These are phyloP conservation scores for Citrus hindsii DNA, from an alignment of 345 rosid species.

Conservation along the genomic window DNA sequence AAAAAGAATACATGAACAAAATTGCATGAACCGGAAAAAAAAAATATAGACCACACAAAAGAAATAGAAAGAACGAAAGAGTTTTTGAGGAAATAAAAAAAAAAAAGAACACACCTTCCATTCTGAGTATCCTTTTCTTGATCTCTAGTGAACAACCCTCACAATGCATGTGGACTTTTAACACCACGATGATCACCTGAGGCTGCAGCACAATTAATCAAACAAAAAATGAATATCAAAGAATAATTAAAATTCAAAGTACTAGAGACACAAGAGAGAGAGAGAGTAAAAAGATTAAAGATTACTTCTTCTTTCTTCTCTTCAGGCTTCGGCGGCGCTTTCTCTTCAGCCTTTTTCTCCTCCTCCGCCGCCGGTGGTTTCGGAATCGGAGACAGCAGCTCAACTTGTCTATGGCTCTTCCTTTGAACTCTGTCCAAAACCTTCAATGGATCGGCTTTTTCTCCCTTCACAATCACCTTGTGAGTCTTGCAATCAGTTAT, in stretches of 20 bases:
- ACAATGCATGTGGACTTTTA: slow-evolving; percentile 88
- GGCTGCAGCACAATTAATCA: slow-evolving; percentile 44
- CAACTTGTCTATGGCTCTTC: slow-evolving; percentile 82
- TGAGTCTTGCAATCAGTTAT: slow-evolving; percentile 69
- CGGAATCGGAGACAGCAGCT: slow-evolving; percentile 85
- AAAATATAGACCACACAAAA: neutral
- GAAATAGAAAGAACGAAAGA: neutral
- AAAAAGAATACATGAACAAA: neutral
- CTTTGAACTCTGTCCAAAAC: slow-evolving; percentile 73
- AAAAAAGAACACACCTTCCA: slow-evolving; percentile 56
- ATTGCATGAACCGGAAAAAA: neutral
- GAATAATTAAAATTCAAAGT: neutral
- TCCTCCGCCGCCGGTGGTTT: slow-evolving; percentile 57
- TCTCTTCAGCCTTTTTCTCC: slow-evolving; percentile 51
- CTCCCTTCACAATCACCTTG: slow-evolving; percentile 93
- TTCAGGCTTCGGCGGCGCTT: slow-evolving; percentile 51
- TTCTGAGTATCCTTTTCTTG: slow-evolving; percentile 81
- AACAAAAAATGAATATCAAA: neutral
- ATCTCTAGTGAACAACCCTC: slow-evolving; percentile 88
- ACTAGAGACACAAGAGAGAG: too few relatives aligned
- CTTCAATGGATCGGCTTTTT: slow-evolving; percentile 84
- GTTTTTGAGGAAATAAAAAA: neutral
- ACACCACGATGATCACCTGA: slow-evolving; percentile 58
- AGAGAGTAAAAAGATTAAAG: neutral
- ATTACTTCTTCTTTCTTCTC: slow-evolving; percentile 78